Conservation (phyloP, 2,329 filamentous ascomycete genomes). For the Arthrinium puccinioides region DNA sequence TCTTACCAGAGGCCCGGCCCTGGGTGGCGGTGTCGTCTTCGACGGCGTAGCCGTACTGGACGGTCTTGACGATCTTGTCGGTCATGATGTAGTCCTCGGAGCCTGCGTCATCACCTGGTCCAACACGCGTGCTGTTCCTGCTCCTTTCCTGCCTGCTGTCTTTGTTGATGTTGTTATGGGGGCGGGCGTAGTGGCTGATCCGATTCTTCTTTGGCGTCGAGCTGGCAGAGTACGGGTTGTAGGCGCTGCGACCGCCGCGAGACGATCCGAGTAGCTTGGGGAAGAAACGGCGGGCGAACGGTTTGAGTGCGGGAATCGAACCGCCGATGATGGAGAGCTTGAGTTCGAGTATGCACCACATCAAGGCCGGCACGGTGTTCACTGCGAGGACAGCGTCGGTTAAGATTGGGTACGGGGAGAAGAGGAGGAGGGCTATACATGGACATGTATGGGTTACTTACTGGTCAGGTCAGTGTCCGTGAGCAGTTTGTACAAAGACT, state of each 20-base stretch:
- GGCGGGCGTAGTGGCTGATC: background rate
- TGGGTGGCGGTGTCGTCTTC: too few species aligned
- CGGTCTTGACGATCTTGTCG: slow-evolving; percentile 8
- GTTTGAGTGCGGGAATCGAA: slow-evolving; percentile 16
- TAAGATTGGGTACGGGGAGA: background rate
- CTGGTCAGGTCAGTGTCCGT: slow-evolving; percentile 9
- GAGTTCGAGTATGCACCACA: slow-evolving; percentile 18
- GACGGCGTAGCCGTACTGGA: slow-evolving; percentile 8
- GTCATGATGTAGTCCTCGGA: slow-evolving; percentile 10
- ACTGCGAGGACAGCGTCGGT: background rate
- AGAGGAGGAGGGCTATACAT: background rate
- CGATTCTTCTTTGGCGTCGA: too few species aligned
- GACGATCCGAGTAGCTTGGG: slow-evolving; percentile 9
- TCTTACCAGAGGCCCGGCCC: too few species aligned
- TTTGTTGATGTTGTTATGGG: background rate
- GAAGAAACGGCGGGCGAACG: slow-evolving; percentile 13
- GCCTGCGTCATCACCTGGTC: background rate
- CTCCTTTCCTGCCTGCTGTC: slow-evolving; percentile 1
- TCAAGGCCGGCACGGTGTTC: slow-evolving; percentile 12
- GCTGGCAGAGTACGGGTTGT: background rate
- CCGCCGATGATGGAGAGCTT: slow-evolving; percentile 18
- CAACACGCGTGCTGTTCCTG: background rate
- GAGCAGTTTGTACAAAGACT: slow-evolving; percentile 10
- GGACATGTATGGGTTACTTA: background rate
- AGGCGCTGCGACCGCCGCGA: background rate